Conservation (phyloP, 306 rosid genomes). For the Lagenaria siceraria region DNA sequence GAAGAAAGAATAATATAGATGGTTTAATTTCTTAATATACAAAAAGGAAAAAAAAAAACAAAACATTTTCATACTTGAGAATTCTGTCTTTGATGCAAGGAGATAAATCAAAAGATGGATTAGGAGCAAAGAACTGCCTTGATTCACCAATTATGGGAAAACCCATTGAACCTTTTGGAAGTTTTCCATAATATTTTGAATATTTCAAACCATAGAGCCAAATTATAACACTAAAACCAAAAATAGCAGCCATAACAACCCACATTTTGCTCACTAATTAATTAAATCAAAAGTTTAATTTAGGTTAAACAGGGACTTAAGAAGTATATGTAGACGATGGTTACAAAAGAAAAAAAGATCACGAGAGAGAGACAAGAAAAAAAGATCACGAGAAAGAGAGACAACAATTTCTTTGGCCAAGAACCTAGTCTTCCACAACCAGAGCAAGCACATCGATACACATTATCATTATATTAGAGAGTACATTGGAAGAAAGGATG, state of each 20-base stretch:
- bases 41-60: background rate
- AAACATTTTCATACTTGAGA: conserved; percentile 37
- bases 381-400: no score
- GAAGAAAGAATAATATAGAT: no score
- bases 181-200: conserved; percentile 43
- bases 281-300: background rate
- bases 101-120: conserved; percentile 34
- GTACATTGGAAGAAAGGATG: no score
- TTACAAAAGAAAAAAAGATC: no score
- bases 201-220: conserved; percentile 50
- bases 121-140: conserved; percentile 44
- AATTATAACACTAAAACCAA: conserved; percentile 19
- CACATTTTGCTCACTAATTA: conserved; percentile 24
- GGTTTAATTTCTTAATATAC: no score
- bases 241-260: conserved; percentile 18
- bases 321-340: background rate
- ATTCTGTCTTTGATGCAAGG: conserved; percentile 51
- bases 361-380: no score
- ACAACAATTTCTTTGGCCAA: no score
- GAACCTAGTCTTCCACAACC: no score
- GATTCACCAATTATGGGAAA: conserved; percentile 56
- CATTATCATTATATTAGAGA: no score
- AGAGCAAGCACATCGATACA: no score
- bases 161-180: conserved; percentile 83
- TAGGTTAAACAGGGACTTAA: background rate